Base-by-base conservation (phyloP, 2,329 filamentous ascomycete species). In the Tolypocladium inflatum region DNA sequence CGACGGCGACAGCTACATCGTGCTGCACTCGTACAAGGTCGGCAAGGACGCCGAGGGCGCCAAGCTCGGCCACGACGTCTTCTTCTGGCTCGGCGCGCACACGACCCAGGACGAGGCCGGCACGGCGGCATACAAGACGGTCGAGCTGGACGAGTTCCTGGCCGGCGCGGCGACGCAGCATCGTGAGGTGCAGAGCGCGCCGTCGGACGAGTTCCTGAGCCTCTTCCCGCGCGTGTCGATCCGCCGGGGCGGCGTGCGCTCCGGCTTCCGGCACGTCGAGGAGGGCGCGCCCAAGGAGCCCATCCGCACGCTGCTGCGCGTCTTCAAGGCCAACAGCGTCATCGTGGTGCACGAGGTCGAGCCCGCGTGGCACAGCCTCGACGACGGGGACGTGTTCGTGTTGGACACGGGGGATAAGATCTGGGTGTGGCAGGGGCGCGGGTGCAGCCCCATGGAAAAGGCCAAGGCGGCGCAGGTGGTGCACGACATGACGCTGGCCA, bases 71-170 rank as follows among this genome's bases (percentile, higher is more conserved):
- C 85, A 88, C 64, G 84, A 88, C 55, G 80, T 88, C 65, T 88
- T 85, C 76, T 88, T 88, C 73, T 89, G 85, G 85, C 77, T 88
- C 1, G 86, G 86, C 5, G 75, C 71, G 55, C 80, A 86, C 65
- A 88, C 85, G 0, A 80, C 82, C 2, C 84, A 87, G 71, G 86
- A 88, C 62, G 86, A 89, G 71, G 84, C 85, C 2, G 86, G 85
- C 19, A 84, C 81, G 0, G 86, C 86, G 0, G 85, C 86, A 2
- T 87, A 89, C 73, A 89, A 88, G 74, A 86, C 85, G 0, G 84
- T 87, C 30, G 86, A 88, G 70, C 75, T 89, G 19, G 86, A 88
- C 64, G 85, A 88, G 70, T 87, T 86, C 65, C 69, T 89, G 55
- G 73, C 78, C 45, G 85, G 85, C 2, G 72, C 76, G 0, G 85